Evolutionary conservation across 2,329 filamentous ascomycete genomes (phyloP).

Genomic region (Teratosphaeria viscida): DNA sequence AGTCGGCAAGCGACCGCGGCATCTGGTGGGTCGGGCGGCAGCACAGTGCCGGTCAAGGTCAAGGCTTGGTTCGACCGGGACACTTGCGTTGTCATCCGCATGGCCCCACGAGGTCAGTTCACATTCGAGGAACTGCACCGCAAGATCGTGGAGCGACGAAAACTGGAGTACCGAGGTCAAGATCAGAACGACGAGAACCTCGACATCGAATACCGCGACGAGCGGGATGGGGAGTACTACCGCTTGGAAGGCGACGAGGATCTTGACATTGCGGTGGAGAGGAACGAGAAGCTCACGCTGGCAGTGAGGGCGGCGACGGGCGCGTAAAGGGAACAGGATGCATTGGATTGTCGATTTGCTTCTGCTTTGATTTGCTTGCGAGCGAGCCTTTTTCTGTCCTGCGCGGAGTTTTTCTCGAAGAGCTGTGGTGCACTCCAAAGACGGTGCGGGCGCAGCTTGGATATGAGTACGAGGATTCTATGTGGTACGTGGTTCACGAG

Average conservation of each 20-base stretch:
- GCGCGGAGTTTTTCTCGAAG: background rate
- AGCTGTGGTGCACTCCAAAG: background rate
- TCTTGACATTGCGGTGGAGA: conserved; percentile 65
- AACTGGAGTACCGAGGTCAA: conserved; percentile 44
- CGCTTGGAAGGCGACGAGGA: conserved; percentile 71
- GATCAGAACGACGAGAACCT: conserved; percentile 42
- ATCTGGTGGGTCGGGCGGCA: conserved; percentile 19
- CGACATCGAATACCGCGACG: conserved; percentile 76
- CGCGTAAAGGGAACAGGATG: background rate
- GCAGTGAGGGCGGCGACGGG: conserved; percentile 26
- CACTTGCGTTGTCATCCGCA: conserved; percentile 82
- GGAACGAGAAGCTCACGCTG: conserved; percentile 80
- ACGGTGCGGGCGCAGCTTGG: background rate
- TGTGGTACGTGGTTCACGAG: background rate
- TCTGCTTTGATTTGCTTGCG: background rate
- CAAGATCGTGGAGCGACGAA: conserved; percentile 75
- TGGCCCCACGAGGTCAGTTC: conserved; percentile 60
- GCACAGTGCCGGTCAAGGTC: conserved; percentile 61
- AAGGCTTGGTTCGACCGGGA: conserved; percentile 83
- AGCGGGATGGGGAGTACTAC: conserved; percentile 63
- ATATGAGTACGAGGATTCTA: background rate
- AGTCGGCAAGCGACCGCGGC: conserved; percentile 8
- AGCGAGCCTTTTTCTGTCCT: background rate
- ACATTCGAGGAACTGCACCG: conserved; percentile 67
- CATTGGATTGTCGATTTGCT: background rate